A percentile compares a stretch with the other conserved stretches of the same genome.
Evolutionary conservation across 2,329 filamentous ascomycete genomes (phyloP).

Genomic region (Ramularia collo-cygni): DNA sequence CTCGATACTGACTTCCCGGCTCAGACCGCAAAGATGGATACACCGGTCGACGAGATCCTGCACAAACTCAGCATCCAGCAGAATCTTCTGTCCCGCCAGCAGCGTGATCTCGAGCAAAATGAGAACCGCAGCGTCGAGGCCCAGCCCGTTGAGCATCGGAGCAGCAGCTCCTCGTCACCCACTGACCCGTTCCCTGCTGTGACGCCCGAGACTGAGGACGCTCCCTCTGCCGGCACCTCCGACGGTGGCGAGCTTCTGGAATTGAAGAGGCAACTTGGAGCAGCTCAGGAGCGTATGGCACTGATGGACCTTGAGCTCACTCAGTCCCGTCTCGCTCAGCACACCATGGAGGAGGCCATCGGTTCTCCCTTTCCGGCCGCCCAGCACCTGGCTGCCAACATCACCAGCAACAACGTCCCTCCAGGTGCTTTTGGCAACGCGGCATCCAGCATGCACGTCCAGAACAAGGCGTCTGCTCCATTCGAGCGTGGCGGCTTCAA

Average conservation of each 20-base stretch:
- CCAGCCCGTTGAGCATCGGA: too few relatives aligned
- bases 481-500: conserved; percentile 16
- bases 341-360: conserved; percentile 49
- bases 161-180: conserved; percentile 21
- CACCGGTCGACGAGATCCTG: conserved; percentile 61
- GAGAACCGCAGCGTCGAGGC: conserved; percentile 21
- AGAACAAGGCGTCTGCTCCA: conserved; percentile 6
- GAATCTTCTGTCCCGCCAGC: conserved; percentile 52
- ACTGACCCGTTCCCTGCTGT: conserved; percentile 27
- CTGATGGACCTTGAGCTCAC: conserved; percentile 66
- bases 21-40: conserved; percentile 5
- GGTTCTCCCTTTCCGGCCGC: conserved; percentile 27
- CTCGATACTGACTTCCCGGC: neutral
- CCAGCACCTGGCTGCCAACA: conserved; percentile 25
- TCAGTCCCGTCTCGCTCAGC: conserved; percentile 54
- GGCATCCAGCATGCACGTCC: too few relatives aligned
- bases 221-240: conserved; percentile 21
- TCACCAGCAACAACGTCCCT: conserved; percentile 18
- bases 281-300: conserved; percentile 62
- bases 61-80: conserved; percentile 69
- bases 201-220: conserved; percentile 19
- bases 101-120: conserved; percentile 43
- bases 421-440: conserved; percentile 6
- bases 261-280: conserved; percentile 64
- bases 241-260: conserved; percentile 57